Evolutionary conservation across 2,329 filamentous ascomycete genomes (phyloP), one percentile per base, ranked within the genome.

Genomic region (Colletotrichum melonis): DNA sequence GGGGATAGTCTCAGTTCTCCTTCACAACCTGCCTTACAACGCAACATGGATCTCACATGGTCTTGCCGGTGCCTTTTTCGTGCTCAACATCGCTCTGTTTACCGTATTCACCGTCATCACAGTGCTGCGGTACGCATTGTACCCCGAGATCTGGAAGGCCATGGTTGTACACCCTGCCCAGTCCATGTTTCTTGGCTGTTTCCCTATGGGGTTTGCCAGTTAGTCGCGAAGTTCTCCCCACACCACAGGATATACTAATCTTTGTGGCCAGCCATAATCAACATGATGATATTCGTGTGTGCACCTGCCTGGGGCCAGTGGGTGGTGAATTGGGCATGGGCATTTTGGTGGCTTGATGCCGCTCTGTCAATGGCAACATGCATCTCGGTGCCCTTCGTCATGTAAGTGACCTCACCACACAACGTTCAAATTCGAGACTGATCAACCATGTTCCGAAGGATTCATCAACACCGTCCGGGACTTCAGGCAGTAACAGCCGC

Each of bases 101-200:
- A 69, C 82, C 6, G 76, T 85, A 28, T 91, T 92, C 65, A 81
- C 87, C 24, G 71, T 82, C 6, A 85, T 92, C 58, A 91, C 89
- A 1, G 69, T 89, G 1, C 78, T 92, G 3, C 87, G 92, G 5
- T 94, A 94, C 76, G 83, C 83, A 0, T 77, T 93, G 1, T 94
- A 92, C 77, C 92, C 92, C 0, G 86, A 88, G 71, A 90, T 93
- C 35, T 94, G 91, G 88, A 78, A 72, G 0, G 89, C 88, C 19
- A 93, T 94, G 92, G 87, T 94, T 46, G 82, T 84, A 2, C 90
- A 94, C 78, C 91, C 91, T 0, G 88, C 87, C 1, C 91, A 94
- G 77, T 91, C 89, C 1, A 84, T 94, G 66, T 94, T 94, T 76
- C 82, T 94, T 4, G 92, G 89, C 0, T 92, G 90, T 0, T 87